Evolutionary conservation across 2,329 filamentous ascomycete genomes (phyloP), one percentile per base, ranked within the genome.

Genomic region (Penicillium vulpinum): DNA sequence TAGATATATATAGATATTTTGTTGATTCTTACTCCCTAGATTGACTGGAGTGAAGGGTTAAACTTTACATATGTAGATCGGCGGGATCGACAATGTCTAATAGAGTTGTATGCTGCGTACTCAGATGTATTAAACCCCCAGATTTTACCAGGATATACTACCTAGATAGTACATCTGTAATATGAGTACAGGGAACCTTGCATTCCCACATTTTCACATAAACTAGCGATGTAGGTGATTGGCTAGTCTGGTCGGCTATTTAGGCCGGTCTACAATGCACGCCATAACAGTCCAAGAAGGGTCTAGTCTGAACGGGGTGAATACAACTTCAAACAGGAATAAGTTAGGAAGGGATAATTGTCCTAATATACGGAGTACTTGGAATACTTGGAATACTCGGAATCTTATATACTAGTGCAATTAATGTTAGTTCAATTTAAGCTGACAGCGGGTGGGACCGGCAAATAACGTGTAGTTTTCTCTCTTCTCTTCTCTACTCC

Each of bases 171-270:
- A n/a, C n/a, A n/a, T n/a, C n/a, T n/a, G n/a, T n/a, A n/a, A n/a
- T n/a, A n/a, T n/a, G n/a, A n/a, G n/a, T n/a, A n/a, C n/a, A n/a
- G n/a, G n/a, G n/a, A 35, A 13, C 31, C 31, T 35, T 35, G 8
- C 33, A 39, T 45, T 11, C 15, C 15, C 29, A 36, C 15, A 10
- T 29, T 50, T 9, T 6, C 6, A 16, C 21, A 24, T 38, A 41
- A 21, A n/a, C 13, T 7, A 11, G 5, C 21, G 16, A 21, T 1
- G 11, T 5, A 24, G 22, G 2, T 51, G 39, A 53, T 54, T 55
- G 40, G 40, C 13, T 29, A 26, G 6, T 24, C 40, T n/a, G 35
- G 15, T 56, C 54, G 54, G 54, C 54, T 56, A 35, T 35, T 46
- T 39, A 26, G 4, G 21, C 51, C 51, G 18, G 26, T 8, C 29